phyloP scores from a whole-genome alignment of 495 filamentous ascomycete genomes.

The Aspergillus coremiiformis region DNA sequence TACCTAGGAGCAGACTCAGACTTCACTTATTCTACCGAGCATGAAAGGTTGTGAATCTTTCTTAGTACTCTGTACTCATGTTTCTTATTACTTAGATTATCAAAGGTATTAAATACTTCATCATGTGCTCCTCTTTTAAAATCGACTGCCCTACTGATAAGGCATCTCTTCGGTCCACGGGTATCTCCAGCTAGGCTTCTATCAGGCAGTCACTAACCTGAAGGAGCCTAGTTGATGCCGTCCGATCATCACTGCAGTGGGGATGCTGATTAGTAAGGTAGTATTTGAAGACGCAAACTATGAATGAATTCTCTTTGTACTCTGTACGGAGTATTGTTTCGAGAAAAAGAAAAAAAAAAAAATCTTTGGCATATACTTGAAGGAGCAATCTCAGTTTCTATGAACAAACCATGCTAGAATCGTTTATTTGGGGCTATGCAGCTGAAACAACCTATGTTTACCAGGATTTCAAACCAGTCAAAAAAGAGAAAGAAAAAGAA shows the following conservation, averaged over 20 bases:
- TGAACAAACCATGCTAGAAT: conserved; percentile 28
- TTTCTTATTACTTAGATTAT: background rate
- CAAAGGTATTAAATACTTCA: background rate
- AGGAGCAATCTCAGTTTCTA: conserved; percentile 14
- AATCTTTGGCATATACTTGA: background rate
- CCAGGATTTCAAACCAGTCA: conserved; percentile 13
- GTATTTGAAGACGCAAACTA: no score
- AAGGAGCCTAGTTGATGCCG: background rate
- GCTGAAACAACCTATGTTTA: conserved; percentile 8
- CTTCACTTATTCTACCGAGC: no score
- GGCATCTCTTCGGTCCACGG: background rate
- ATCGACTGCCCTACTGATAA: background rate
- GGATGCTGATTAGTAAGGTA: no score
- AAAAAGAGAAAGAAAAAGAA: conserved; percentile 12
- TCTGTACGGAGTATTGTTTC: no score
- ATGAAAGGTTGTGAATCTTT: background rate
- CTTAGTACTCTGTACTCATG: background rate
- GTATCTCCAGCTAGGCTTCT: no score
- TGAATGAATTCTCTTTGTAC: no score
- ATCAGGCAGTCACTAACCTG: background rate
- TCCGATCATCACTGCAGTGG: no score
- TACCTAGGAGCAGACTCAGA: no score
- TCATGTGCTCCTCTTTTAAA: background rate
- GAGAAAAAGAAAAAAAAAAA: background rate
- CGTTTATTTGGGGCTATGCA: conserved; percentile 27